These are phyloP conservation scores for Fonsecaea pedrosoi DNA, from an alignment of 2,329 filamentous ascomycete species.

Conservation along the genomic window DNA sequence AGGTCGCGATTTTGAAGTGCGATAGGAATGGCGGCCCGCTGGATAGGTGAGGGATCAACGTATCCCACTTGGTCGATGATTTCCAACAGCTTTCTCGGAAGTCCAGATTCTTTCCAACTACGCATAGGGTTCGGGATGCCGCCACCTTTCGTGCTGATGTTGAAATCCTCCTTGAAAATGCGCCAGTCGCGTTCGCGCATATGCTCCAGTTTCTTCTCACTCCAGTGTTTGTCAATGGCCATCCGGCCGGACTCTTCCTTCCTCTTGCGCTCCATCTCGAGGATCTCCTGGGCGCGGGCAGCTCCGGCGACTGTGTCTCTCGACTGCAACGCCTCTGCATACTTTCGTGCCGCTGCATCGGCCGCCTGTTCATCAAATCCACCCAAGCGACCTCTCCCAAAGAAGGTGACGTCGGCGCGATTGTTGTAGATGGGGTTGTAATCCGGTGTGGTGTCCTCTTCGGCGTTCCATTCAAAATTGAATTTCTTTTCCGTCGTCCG, in stretches of 20 bases:
- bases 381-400: constrained; percentile 70
- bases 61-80: constrained; percentile 88
- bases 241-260: constrained; percentile 75
- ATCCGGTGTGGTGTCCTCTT: constrained; percentile 87
- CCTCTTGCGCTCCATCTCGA: constrained; percentile 82
- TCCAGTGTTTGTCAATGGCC: constrained; percentile 91
- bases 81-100: constrained; percentile 78
- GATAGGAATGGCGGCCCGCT: constrained; percentile 93
- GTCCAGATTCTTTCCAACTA: constrained; percentile 82
- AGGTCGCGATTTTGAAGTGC: constrained; percentile 90
- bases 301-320: constrained; percentile 77
- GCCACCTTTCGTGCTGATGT: constrained; percentile 92
- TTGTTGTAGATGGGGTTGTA: constrained; percentile 82
- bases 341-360: constrained; percentile 60
- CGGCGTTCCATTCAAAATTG: constrained; percentile 96
- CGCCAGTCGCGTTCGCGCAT: constrained; percentile 99
- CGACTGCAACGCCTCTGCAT: constrained; percentile 73
- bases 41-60: constrained; percentile 87
- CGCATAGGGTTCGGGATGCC: constrained; percentile 95
- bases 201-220: constrained; percentile 85
- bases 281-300: constrained; percentile 76
- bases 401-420: constrained; percentile 71
- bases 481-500: constrained; percentile 96
- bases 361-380: constrained; percentile 67
- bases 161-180: constrained; percentile 99